A percentile compares a stretch with the other conserved stretches of the same genome.
These are phyloP conservation scores for Setaria viridis DNA, from an alignment of 202 grass and related monocot genomes.

Conservation along the genomic window DNA sequence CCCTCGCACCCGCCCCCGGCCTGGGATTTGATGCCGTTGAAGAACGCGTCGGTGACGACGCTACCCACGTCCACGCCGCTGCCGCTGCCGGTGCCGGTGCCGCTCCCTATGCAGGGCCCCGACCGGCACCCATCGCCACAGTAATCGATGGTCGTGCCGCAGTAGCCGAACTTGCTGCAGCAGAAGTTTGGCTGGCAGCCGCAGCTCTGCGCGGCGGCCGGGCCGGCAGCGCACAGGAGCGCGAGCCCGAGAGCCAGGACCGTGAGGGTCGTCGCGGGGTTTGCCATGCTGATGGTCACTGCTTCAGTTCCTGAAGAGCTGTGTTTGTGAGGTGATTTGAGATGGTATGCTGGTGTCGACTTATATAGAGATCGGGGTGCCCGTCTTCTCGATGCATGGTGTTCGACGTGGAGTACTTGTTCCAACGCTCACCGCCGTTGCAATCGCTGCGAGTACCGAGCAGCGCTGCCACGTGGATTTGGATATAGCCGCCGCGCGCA, in stretches of 20 bases:
- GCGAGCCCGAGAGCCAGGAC: neutral
- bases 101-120: neutral
- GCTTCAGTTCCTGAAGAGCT: neutral
- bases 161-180: slow-evolving; percentile 70
- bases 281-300: neutral
- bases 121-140: slow-evolving; percentile 48
- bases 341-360: neutral
- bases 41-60: slow-evolving; percentile 65
- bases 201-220: slow-evolving; percentile 58
- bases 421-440: too few species aligned
- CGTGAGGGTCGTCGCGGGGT: neutral
- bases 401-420: neutral
- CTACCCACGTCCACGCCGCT: slow-evolving; percentile 46
- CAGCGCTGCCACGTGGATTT: neutral
- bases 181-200: slow-evolving; percentile 53
- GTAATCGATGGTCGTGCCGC: slow-evolving; percentile 52
- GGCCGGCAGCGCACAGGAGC: neutral
- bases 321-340: neutral
- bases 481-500: neutral
- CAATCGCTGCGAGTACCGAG: too few species aligned
- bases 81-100: neutral
- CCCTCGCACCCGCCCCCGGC: slow-evolving; percentile 54
- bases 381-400: neutral
- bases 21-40: slow-evolving; percentile 63
- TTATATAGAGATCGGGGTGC: slow-evolving; percentile 2